Evolutionary conservation across 1,284 basidiomycete genomes (phyloP), one percentile per base, ranked within the genome.

Genomic region (Polyporus tsugae): DNA sequence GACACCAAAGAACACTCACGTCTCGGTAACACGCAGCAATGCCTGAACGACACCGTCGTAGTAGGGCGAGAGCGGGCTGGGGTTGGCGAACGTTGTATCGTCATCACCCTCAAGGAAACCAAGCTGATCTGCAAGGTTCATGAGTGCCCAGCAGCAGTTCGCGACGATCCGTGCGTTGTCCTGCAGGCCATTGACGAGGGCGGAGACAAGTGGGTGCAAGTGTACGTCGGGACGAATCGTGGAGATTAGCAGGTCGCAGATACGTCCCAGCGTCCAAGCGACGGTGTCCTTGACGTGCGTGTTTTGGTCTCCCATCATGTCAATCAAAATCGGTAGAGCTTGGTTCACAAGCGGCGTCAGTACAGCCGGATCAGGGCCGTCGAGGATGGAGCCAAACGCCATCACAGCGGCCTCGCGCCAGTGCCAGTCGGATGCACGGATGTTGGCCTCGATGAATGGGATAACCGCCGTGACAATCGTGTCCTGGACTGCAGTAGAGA

Each of bases 341-440:
- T 99, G 96, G 75, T 94, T 90, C 73, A 99, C 97, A 53, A 99
- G 90, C 29, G 96, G 96, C 29, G 91, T 92, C 60, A 99, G 89
- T 49, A 95, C 91, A 53, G 84, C 83, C 41, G 95, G 93, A 78
- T 98, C 95, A 13, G 97, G 97, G 2, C 98, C 97, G 72, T 99
- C 97, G 64, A 99, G 89, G 77, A 99, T 99, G 2, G 95, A 97
- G 65, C 97, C 97, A 78, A 99, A 99, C 55, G 96, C 92, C 96
- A 99, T 99, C 72, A 99, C 92, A 25, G 97, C 97, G 0, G 97
- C 97, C 80, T 99, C 97, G 64, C 98, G 95, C 66, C 91, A 86
- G 78, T 95, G 95, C 97, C 98, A 99, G 78, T 99, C 95, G 62
- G 88, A 86, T 41, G 89, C 84, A 77, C 95, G 95, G 86, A 99